Evolutionary conservation across 768 basidiomycete species (phyloP), one percentile per base, ranked within the genome.

Genomic region (Mycena albidolilacea): DNA sequence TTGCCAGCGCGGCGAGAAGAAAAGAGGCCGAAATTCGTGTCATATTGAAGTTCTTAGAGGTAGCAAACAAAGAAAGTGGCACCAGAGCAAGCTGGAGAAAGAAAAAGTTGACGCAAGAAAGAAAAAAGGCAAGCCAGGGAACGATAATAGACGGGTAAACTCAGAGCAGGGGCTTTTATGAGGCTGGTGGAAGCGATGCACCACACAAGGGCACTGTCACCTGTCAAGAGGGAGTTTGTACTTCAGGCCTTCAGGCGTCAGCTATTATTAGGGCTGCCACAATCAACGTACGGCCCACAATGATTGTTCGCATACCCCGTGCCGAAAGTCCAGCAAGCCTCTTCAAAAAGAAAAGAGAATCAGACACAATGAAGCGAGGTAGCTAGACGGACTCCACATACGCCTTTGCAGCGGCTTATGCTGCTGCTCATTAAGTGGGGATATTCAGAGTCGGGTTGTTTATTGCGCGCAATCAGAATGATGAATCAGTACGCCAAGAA

Each of bases 81-180:
- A 64, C 67, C 66, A 68, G 71, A 15, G 48, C 61, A 68, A 68
- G 66, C 66, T 72, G 71, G 71, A 21, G 19, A 44, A 71, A 11
- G 39, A 35, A 43, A 48, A 54, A 21, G 38, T 19, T 30, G 44
- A 50, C 19, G 39, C 15, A 48, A 14, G n/a, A 57, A 48, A n/a
- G 44, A 30, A 43, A n/a, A 61, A 64, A 61, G 9, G 70, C 8
- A 41, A 46, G 44, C 62, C 46, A 21, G 43, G 17, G 64, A 63
- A 60, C 38, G 43, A 64, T 30, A 59, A 58, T 64, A 63, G 61
- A 67, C 66, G 70, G 15, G 30, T 21, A 11, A 5, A 44, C 23
- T 46, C 30, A 5, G 41, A 10, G 19, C 14, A n/a, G 23, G 19
- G 52, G 48, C 35, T 21, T 70, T 70, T 70, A 70, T 58, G 46